Base-by-base conservation (phyloP, 345 rosid species). In the Syzygium jambos region DNA sequence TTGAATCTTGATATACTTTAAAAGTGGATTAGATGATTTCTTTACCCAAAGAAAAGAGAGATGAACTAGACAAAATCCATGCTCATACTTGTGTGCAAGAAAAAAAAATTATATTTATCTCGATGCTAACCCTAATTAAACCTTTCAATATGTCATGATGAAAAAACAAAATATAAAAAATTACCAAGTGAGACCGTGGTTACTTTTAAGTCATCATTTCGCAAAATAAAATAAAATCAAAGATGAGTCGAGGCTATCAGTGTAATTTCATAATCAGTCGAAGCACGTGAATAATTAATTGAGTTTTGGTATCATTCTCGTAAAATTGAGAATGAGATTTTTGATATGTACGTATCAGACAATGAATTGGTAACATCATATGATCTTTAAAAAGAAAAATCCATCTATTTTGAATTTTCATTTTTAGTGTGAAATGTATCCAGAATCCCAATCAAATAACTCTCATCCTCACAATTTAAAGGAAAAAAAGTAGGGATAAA, bases 121-220 rank as follows among this genome's bases (percentile, higher is more conserved):
- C 29, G 7, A 57, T 57, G 29, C 65, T 11, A 25, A 25, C 0
- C 29, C 29, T 25, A 6, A 57, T 57, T 2, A 25, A 57, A 57
- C 11, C 15, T 57, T 57, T 57, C 0, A 5, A 57, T 25, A 25
- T 25, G 11, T 57, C 15, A 57, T 29, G 5, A 11, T 25, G 30
- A 57, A 6, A 25, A 56, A 55, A 6, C 1, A 19, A 56, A 23
- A 56, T 0, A 23, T 12, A 56, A 56, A 56, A 23, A 3, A 23
- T 56, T 56, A 0, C 61, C 61, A 9, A 23, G 61, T 23, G 6
- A 22, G 61, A 23, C 0, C 2, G 2, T 0, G 0, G 6, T n/a
- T 56, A 23, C 0, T 56, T 56, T 56, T 56, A 56, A 56, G 11
- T 10, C n/a, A 56, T 56, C 4, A 2, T 0, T 56, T 23, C 13